Evolutionary conservation across 306 rosid species (phyloP), one percentile per base, ranked within the genome.

Genomic region (Acacia acuminata): DNA sequence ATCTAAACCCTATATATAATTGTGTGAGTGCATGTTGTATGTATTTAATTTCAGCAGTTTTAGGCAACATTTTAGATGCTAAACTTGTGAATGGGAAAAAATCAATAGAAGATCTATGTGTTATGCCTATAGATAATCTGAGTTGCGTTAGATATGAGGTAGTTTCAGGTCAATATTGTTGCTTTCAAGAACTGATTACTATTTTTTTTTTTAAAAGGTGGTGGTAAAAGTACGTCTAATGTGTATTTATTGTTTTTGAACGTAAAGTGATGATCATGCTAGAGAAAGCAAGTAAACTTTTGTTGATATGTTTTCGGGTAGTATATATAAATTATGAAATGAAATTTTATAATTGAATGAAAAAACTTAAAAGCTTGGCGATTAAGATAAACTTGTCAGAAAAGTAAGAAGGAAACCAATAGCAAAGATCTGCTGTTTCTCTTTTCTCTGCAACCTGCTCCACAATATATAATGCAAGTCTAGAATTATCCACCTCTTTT

Each of bases 361-460:
- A 67, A 16, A 67, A 8, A 3, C n/a, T 68, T 68, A 10, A 17
- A 63, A 69, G 51, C 73, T 8, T 69, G 73, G 73, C 17, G 8
- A 20, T 10, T 20, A 20, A 40, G n/a, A 40, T 69, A 69, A n/a
- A 69, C 19, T 40, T 38, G 2, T 40, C 0, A 9, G 51, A n/a
- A 42, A 40, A 64, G 45, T 7, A 34, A 34, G 71, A 3, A 66
- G 71, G 16, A 16, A 65, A 34, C 12, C 0, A 71, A 71, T 43
- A 43, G 56, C 12, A 71, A 71, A 24, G 66, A 65, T 47, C 68
- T 68, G 69, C 8, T 27, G 38, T 63, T 66, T 77, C 77, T 77
- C 73, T 83, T 44, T 73, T 81, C 47, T 47, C 64, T 71, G 78
- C 73, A 53, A 34, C 20, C 27, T 48, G 50, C 77, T 73, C 77